These are phyloP conservation scores for Pholiota adiposa DNA, from an alignment of 1,284 basidiomycete genomes.

Conservation along the genomic window DNA sequence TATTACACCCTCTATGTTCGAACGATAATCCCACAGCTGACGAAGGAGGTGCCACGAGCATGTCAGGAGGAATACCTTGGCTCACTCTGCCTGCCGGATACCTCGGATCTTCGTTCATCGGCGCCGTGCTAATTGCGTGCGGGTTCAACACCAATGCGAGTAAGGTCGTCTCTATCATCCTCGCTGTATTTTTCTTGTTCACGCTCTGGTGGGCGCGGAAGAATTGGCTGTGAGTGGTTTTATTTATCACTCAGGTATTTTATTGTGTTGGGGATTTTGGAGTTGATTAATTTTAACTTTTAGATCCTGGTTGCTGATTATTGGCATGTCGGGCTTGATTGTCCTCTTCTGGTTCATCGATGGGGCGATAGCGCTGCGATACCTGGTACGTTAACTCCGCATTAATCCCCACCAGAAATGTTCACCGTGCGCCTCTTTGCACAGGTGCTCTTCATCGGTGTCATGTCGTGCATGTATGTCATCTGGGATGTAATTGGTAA, in stretches of 20 bases:
- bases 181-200: conserved; percentile 89
- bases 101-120: conserved; percentile 90
- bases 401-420: background rate
- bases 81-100: conserved; percentile 91
- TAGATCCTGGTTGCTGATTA: conserved; percentile 76
- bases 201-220: conserved; percentile 90
- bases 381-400: conserved; percentile 53
- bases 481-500: conserved; percentile 86
- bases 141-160: conserved; percentile 94
- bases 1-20: too few species aligned
- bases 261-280: background rate
- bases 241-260: too few species aligned
- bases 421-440: conserved; percentile 13
- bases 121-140: conserved; percentile 87
- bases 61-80: conserved; percentile 91
- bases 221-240: conserved; percentile 66
- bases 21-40: too few species aligned
- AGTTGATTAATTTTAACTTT: background rate
- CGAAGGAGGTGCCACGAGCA: conserved; percentile 91
- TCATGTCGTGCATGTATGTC: conserved; percentile 90
- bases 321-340: conserved; percentile 77
- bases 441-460: conserved; percentile 92
- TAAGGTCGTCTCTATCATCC: conserved; percentile 84
- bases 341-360: conserved; percentile 87
- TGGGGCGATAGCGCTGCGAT: conserved; percentile 72